Evolutionary conservation across 495 filamentous ascomycete species (phyloP).

Genomic region (Penicillium waksmanii): DNA sequence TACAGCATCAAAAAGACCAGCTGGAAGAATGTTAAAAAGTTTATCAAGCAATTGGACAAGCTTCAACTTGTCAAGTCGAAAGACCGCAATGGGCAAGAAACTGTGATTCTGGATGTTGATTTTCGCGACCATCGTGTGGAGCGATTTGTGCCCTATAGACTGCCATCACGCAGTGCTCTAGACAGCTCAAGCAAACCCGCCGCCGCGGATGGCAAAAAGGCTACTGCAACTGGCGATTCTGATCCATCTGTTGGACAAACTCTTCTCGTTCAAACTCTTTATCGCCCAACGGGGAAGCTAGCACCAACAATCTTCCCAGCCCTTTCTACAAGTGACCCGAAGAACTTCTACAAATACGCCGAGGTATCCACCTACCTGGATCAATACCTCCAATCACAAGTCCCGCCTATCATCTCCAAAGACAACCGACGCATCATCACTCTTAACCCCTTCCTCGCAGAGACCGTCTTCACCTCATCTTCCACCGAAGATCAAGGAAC

Average conservation of each 20-base stretch:
- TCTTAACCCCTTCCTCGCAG: slow-evolving; percentile 65
- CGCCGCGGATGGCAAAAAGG: slow-evolving; percentile 43
- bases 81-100: slow-evolving; percentile 67
- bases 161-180: slow-evolving; percentile 50
- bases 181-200: slow-evolving; percentile 39
- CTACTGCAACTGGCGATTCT: slow-evolving; percentile 38
- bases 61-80: slow-evolving; percentile 64
- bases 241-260: slow-evolving; percentile 61
- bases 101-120: slow-evolving; percentile 68
- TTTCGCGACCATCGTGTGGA: slow-evolving; percentile 59
- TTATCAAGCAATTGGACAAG: slow-evolving; percentile 73
- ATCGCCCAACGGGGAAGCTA: slow-evolving; percentile 60
- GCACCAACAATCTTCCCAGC: slow-evolving; percentile 56
- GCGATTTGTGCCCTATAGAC: slow-evolving; percentile 64
- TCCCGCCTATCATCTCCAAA: slow-evolving; percentile 55
- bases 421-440: slow-evolving; percentile 68
- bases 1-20: slow-evolving; percentile 75
- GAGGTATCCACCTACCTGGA: slow-evolving; percentile 46
- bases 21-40: slow-evolving; percentile 76
- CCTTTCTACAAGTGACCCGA: slow-evolving; percentile 44
- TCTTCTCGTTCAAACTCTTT: slow-evolving; percentile 57
- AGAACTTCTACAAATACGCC: slow-evolving; percentile 57
- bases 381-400: slow-evolving; percentile 53
- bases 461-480: slow-evolving; percentile 58
- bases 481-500: slow-evolving; percentile 58